phyloP scores from a whole-genome alignment of 2,329 filamentous ascomycete genomes.

The Fusarium nanum region DNA sequence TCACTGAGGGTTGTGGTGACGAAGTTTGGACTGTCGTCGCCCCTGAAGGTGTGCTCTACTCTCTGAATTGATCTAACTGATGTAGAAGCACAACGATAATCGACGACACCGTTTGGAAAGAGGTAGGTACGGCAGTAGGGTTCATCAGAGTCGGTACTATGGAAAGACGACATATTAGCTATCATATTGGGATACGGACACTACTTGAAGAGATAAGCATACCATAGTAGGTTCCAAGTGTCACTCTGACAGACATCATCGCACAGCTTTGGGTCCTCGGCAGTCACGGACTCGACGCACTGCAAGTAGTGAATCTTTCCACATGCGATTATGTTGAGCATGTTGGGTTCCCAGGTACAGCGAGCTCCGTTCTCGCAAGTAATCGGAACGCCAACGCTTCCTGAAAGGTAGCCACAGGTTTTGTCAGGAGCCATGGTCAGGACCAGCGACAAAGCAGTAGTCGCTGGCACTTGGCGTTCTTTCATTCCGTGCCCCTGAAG shows the following conservation, averaged over 20 bases:
- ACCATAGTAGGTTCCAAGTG: neutral
- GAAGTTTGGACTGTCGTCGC: neutral
- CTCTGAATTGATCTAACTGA: accelerated
- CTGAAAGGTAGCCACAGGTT: neutral
- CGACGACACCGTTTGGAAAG: neutral
- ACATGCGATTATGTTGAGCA: neutral
- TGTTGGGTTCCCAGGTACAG: neutral
- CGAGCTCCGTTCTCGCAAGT: neutral
- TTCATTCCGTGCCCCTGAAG: neutral
- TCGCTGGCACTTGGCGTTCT: neutral
- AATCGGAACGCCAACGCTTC: neutral
- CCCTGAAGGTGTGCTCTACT: neutral
- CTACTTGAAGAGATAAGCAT: neutral
- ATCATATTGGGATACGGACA: accelerated
- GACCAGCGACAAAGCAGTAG: accelerated
- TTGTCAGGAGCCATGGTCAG: neutral
- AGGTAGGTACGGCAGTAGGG: neutral
- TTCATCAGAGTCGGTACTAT: neutral
- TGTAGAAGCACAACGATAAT: neutral
- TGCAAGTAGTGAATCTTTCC: accelerated
- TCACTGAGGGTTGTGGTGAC: neutral
- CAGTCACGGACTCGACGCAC: neutral
- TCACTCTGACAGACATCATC: neutral
- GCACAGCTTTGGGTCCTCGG: neutral
- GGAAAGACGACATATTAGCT: accelerated